Conservation (phyloP, 305 asterid genomes). For the Lippia alba region DNA sequence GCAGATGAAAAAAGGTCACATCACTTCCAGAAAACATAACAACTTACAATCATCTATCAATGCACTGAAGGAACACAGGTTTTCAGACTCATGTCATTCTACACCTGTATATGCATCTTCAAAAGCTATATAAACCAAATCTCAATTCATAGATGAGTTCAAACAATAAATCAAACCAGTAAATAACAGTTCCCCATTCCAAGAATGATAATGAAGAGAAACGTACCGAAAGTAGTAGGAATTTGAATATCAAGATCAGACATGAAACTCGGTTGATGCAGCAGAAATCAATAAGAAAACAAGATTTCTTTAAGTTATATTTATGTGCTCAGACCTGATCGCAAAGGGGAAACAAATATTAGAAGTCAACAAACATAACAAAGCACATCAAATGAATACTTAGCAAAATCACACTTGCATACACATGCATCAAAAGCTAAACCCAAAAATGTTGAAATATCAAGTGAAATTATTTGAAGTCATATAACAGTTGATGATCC, state of each 20-base stretch:
- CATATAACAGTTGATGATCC: neutral
- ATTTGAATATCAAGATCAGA: slow-evolving; percentile 68
- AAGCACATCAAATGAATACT: slow-evolving; percentile 1
- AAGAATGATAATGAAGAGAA: slow-evolving; percentile 5
- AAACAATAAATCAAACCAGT: neutral
- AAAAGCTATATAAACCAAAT: neutral
- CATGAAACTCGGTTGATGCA: slow-evolving; percentile 59
- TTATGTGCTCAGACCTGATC: slow-evolving; percentile 50
- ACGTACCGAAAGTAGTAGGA: slow-evolving; percentile 65
- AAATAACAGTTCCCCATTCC: neutral
- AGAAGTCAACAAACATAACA: neutral
- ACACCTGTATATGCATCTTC: neutral
- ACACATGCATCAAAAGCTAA: neutral
- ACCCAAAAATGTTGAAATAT: neutral
- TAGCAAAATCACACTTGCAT: neutral
- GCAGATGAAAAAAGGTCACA: neutral
- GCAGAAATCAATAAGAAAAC: slow-evolving; percentile 31
- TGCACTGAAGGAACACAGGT: neutral
- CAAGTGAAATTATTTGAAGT: neutral
- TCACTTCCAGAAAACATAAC: neutral
- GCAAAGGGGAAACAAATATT: neutral
- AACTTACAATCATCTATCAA: neutral
- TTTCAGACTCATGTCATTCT: neutral
- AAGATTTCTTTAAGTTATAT: slow-evolving; percentile 33
- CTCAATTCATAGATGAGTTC: neutral